Conservation (phyloP, 2,329 filamentous ascomycete genomes). For the Fusarium zealandicum region DNA sequence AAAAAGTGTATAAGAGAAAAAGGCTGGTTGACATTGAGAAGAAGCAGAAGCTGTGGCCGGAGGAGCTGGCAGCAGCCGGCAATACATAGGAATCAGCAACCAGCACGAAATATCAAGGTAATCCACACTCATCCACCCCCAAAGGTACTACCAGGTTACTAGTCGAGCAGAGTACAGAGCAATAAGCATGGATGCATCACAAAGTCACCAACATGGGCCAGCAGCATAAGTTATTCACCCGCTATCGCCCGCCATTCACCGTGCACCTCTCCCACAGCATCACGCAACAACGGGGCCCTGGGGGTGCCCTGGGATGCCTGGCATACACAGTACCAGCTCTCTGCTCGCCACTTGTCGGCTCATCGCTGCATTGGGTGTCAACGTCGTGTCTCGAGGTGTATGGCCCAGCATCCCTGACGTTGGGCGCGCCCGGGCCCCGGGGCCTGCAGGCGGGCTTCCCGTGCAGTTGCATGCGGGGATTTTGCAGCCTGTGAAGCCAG, state of each 20-base stretch:
- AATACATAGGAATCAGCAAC: conserved; percentile 29
- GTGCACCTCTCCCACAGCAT: conserved; percentile 5
- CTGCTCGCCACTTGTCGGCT: conserved; percentile 42
- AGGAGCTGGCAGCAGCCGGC: conserved; percentile 27
- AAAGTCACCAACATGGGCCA: conserved; percentile 16
- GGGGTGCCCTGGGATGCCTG: conserved; percentile 1
- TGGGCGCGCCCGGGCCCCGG: conserved; percentile 36
- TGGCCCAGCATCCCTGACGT: conserved; percentile 41
- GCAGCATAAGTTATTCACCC: conserved; percentile 14
- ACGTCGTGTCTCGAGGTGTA: conserved; percentile 42
- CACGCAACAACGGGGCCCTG: conserved; percentile 27
- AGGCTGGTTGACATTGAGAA: conserved; percentile 29
- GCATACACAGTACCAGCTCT: conserved; percentile 18
- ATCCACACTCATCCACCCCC: conserved; percentile 18
- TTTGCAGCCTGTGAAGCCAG: conserved; percentile 32
- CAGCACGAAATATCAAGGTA: conserved; percentile 23
- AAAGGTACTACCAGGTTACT: conserved; percentile 30
- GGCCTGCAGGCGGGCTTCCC: conserved; percentile 39
- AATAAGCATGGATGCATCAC: conserved; percentile 28
- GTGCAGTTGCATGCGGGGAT: conserved; percentile 38
- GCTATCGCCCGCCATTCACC: conserved; percentile 13
- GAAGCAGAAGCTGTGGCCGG: conserved; percentile 13
- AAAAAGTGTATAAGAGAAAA: conserved; percentile 16
- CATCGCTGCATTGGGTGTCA: conserved; percentile 42
- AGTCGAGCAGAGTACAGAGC: conserved; percentile 16